These are phyloP conservation scores for Rehmannia glutinosa DNA, from an alignment of 257 asterid genomes.

Conservation along the genomic window DNA sequence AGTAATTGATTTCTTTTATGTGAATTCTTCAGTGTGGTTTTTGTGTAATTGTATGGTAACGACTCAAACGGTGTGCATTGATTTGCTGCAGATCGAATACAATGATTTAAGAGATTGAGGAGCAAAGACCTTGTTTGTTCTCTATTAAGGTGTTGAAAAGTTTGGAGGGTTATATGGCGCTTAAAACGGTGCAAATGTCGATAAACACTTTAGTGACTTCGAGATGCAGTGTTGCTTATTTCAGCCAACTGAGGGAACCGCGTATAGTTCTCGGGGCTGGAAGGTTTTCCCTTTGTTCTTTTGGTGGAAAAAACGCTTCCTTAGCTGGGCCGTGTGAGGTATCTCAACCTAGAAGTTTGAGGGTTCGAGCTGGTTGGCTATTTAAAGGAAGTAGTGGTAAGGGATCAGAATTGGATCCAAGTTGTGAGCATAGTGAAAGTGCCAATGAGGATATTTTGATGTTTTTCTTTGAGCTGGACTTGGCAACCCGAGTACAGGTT, in stretches of 20 bases:
- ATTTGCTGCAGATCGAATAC: conserved; percentile 20
- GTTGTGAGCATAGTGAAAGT: conserved; percentile 79
- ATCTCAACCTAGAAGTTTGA: conserved; percentile 39
- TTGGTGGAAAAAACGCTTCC: conserved; percentile 28
- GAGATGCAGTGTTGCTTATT: conserved; percentile 41
- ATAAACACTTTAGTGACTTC: conserved; percentile 49
- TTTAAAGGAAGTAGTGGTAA: conserved; percentile 66
- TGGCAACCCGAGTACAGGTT: conserved; percentile 98
- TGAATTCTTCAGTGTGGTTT: conserved; percentile 3
- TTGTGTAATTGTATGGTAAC: neutral
- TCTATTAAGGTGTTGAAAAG: too few relatives aligned
- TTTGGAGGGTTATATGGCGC: conserved; percentile 17
- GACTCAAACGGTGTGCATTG: neutral
- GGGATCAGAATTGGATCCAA: conserved; percentile 56
- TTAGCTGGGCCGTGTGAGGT: conserved; percentile 26
- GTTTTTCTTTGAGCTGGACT: conserved; percentile 94
- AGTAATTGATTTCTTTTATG: neutral
- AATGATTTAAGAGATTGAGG: conserved; percentile 13
- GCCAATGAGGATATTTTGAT: conserved; percentile 87
- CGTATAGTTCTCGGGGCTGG: conserved; percentile 34
- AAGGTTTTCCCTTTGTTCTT: conserved; percentile 33
- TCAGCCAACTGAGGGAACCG: conserved; percentile 36
- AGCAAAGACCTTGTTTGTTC: too few relatives aligned
- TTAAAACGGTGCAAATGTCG: conserved; percentile 53
- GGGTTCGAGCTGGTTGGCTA: conserved; percentile 81